phyloP scores from a whole-genome alignment of 1,284 basidiomycete genomes.

The Hemileia vastatrix region DNA sequence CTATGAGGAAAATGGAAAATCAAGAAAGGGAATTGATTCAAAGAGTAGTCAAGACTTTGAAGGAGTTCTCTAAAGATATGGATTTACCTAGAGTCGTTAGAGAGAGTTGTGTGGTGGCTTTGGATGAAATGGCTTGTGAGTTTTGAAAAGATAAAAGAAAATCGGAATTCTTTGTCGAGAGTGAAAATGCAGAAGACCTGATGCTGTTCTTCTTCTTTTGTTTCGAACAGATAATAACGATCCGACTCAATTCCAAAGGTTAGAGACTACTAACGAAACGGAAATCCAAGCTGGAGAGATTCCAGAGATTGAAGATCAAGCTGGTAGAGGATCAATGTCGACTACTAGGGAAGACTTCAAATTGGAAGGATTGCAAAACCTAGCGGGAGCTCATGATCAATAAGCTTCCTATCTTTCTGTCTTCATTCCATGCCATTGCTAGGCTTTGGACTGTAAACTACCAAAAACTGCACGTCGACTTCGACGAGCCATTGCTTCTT shows the following conservation, averaged over 20 bases:
- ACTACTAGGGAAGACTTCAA: neutral
- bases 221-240: constrained; percentile 38
- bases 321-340: neutral
- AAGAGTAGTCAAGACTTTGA: constrained; percentile 69
- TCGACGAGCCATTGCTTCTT: no score
- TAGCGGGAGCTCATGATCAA: neutral
- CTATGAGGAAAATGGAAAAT: neutral
- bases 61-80: constrained; percentile 68
- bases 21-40: constrained; percentile 53
- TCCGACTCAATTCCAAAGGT: constrained; percentile 41
- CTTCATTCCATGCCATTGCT: no score
- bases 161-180: no score
- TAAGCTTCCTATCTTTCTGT: neutral
- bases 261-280: constrained; percentile 24
- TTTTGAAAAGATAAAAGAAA: neutral
- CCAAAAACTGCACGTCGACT: no score
- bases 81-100: constrained; percentile 81
- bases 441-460: no score
- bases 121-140: constrained; percentile 53
- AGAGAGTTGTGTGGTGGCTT: constrained; percentile 90
- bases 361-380: neutral
- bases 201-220: neutral
- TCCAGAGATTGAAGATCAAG: neutral
- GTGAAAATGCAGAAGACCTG: neutral
- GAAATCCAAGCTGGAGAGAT: neutral